These are phyloP conservation scores for Trichoderma gamsii DNA, from an alignment of 495 filamentous ascomycete genomes.

Conservation along the genomic window DNA sequence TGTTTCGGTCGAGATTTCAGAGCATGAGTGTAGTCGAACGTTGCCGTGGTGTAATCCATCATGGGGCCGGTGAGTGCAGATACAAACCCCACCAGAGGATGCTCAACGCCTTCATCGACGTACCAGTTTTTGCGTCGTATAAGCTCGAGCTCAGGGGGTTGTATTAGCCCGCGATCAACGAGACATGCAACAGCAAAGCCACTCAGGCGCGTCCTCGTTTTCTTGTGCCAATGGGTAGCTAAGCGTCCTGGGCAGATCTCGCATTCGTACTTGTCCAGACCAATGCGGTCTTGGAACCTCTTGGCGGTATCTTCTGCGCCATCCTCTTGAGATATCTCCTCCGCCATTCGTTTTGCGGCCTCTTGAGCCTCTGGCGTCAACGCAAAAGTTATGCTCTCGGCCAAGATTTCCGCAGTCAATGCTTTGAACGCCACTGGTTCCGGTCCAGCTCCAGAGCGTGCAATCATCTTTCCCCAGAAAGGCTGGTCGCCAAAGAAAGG, in stretches of 20 bases:
- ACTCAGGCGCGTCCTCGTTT: neutral
- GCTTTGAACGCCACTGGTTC: slow-evolving; percentile 39
- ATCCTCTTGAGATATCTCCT: slow-evolving; percentile 35
- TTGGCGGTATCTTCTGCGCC: slow-evolving; percentile 20
- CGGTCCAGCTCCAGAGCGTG: slow-evolving; percentile 44
- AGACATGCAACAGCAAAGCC: neutral
- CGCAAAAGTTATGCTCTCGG: slow-evolving; percentile 34
- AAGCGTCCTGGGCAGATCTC: neutral
- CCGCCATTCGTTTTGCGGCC: slow-evolving; percentile 42
- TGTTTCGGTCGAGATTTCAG: neutral
- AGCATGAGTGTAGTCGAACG: slow-evolving; percentile 3
- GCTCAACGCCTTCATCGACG: slow-evolving; percentile 8
- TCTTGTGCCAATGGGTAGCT: slow-evolving; percentile 1
- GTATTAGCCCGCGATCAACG: neutral
- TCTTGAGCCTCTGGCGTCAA: slow-evolving; percentile 31
- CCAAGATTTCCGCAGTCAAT: slow-evolving; percentile 37
- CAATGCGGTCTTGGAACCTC: neutral
- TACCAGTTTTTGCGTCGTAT: slow-evolving; percentile 9
- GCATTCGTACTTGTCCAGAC: neutral
- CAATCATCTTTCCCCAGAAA: slow-evolving; percentile 54
- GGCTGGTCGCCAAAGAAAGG: slow-evolving; percentile 64
- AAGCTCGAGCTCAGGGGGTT: neutral
- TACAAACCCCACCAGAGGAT: neutral
- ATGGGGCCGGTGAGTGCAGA: neutral
- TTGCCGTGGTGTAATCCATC: neutral